Conservation (phyloP, 768 basidiomycete genomes). For the Rubroboletus satanas region DNA sequence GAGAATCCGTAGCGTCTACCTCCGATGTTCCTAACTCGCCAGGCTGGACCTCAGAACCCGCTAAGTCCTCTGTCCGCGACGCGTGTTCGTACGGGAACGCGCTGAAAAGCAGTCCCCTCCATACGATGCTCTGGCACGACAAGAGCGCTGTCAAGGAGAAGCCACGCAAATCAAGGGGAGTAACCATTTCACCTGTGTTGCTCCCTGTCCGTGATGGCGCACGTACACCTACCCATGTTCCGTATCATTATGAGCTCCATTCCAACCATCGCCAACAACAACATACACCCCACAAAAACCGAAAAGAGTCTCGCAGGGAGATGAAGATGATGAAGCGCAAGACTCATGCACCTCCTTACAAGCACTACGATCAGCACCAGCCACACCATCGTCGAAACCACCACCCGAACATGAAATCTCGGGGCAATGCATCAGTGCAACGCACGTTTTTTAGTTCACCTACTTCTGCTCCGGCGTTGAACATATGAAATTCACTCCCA, state of each 20-base stretch:
- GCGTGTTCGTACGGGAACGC: conserved; percentile 34
- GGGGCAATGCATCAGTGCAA: conserved; percentile 54
- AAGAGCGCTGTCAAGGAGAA: conserved; percentile 22
- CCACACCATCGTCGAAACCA: conserved; percentile 53
- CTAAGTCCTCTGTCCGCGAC: conserved; percentile 18
- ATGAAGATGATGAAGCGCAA: conserved; percentile 64
- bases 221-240: conserved; percentile 47
- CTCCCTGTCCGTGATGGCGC: conserved; percentile 54
- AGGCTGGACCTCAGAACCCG: conserved; percentile 28
- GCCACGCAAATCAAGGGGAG: conserved; percentile 29
- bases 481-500: conserved; percentile 19
- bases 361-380: conserved; percentile 42
- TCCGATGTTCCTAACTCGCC: conserved; percentile 30
- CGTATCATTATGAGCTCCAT: conserved; percentile 31
- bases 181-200: conserved; percentile 49
- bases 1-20: conserved; percentile 28
- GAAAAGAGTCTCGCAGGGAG: conserved; percentile 65
- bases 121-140: conserved; percentile 51
- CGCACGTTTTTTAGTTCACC: conserved; percentile 40
- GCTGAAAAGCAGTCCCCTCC: conserved; percentile 54
- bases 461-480: conserved; percentile 26
- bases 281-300: conserved; percentile 44
- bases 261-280: conserved; percentile 38
- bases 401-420: conserved; percentile 62
- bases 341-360: conserved; percentile 40